Conservation (phyloP, 257 asterid genomes). For the Solanum arcanum region DNA sequence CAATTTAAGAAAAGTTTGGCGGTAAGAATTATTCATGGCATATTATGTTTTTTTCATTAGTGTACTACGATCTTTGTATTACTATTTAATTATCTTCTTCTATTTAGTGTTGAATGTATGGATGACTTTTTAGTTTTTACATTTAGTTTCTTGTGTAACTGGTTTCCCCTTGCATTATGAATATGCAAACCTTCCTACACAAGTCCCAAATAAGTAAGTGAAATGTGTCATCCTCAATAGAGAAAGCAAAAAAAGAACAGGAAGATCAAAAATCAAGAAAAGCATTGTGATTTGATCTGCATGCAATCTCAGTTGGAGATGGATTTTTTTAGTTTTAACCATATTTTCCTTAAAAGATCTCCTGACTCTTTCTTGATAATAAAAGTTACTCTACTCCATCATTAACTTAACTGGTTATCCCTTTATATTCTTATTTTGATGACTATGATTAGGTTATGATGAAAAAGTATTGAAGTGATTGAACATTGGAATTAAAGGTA, state of each 20-base stretch:
- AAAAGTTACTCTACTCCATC: too few relatives aligned
- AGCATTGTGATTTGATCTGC: background rate
- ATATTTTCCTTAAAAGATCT: too few relatives aligned
- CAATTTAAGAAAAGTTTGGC: background rate
- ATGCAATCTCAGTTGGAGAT: background rate
- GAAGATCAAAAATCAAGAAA: background rate
- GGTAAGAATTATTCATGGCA: background rate
- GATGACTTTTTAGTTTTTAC: background rate
- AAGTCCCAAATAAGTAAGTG: background rate
- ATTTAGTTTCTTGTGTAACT: background rate
- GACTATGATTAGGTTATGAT: too few relatives aligned
- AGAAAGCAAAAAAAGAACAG: background rate
- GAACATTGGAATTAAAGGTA: too few relatives aligned
- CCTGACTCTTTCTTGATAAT: too few relatives aligned
- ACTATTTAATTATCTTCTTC: background rate
- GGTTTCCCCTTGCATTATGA: background rate
- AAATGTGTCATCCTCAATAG: background rate
- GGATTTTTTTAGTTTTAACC: background rate
- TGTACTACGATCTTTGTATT: background rate
- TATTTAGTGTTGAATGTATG: background rate
- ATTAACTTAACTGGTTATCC: too few relatives aligned
- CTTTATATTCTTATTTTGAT: too few relatives aligned
- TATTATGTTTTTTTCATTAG: background rate
- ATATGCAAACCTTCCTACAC: background rate
- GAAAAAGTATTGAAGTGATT: too few relatives aligned